Percentiles rank a stretch among this genome's conserved stretches.
Evolutionary conservation across 2,329 filamentous ascomycete species (phyloP).

Genomic region (Epichloe hybrida): DNA sequence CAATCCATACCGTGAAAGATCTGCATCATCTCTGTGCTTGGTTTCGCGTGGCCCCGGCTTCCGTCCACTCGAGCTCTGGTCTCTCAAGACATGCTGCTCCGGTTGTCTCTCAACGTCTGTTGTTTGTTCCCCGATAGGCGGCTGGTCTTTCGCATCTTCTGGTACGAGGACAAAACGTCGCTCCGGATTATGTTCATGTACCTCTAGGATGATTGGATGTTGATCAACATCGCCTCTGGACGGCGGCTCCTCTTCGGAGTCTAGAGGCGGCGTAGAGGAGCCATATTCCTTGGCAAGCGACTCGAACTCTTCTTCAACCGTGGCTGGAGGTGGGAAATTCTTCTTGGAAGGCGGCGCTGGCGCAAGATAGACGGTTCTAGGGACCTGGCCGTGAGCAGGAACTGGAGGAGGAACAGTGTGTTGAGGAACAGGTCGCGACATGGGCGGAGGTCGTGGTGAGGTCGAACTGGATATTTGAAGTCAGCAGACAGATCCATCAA

Average conservation of each 20-base stretch:
- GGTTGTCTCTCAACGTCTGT: background rate
- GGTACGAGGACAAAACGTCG: slow-evolving; percentile 50
- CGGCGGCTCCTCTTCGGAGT: slow-evolving; percentile 39
- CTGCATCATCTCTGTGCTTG: background rate
- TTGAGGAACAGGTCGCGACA: slow-evolving; percentile 5
- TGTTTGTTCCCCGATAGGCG: background rate
- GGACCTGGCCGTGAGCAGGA: slow-evolving; percentile 4
- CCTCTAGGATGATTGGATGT: slow-evolving; percentile 50
- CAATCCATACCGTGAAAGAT: slow-evolving; percentile 9
- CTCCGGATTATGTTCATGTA: slow-evolving; percentile 46
- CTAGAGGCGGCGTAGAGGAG: slow-evolving; percentile 14
- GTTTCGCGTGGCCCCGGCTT: background rate
- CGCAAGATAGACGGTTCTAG: slow-evolving; percentile 6
- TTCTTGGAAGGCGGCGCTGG: slow-evolving; percentile 9
- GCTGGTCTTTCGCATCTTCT: slow-evolving; percentile 12
- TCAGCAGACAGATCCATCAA: background rate
- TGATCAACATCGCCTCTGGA: slow-evolving; percentile 56
- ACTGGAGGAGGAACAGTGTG: slow-evolving; percentile 9
- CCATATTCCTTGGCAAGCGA: slow-evolving; percentile 50
- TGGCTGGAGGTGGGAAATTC: slow-evolving; percentile 46
- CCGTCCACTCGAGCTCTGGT: background rate
- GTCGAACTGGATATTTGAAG: slow-evolving; percentile 3
- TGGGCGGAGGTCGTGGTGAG: slow-evolving; percentile 10
- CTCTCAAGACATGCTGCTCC: background rate
- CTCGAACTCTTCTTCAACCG: slow-evolving; percentile 54